Evolutionary conservation across 2,329 filamentous ascomycete species (phyloP).

Genomic region (Ophiognomonia clavigignenti-juglandacearum): DNA sequence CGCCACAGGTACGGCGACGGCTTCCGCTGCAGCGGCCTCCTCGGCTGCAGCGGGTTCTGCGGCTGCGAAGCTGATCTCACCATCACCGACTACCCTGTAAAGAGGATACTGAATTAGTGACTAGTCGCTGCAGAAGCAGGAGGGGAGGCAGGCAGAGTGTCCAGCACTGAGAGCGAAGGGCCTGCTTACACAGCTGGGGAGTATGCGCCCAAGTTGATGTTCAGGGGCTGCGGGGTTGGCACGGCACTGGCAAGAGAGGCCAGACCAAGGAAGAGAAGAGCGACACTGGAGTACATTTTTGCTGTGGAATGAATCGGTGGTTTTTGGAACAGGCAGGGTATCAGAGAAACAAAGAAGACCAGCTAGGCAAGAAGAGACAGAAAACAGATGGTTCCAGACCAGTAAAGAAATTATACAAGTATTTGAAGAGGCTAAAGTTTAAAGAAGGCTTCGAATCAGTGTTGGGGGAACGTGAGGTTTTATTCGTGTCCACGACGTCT

Average conservation of each 20-base stretch:
- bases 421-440: not conserved
- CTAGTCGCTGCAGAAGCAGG: too few relatives aligned
- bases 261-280: slow-evolving; percentile 7
- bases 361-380: not conserved
- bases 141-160: too few relatives aligned
- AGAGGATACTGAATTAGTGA: not conserved
- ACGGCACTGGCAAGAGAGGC: slow-evolving; percentile 28
- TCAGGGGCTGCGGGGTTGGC: too few relatives aligned
- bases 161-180: too few relatives aligned
- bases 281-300: slow-evolving; percentile 2
- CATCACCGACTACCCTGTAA: slow-evolving; percentile 42
- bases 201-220: slow-evolving; percentile 48
- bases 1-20: not conserved
- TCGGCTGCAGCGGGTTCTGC: slow-evolving; percentile 14
- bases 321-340: too few relatives aligned
- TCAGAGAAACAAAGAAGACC: not conserved
- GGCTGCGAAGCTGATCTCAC: slow-evolving; percentile 40
- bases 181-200: slow-evolving; percentile 34
- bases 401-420: not conserved
- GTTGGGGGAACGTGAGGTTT: not conserved
- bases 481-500: not conserved
- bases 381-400: slow-evolving; percentile 6
- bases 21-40: slow-evolving; percentile 31
- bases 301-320: too few relatives aligned
- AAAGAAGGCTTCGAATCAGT: slow-evolving; percentile 1